These are phyloP conservation scores for Pythium phragmitis DNA, from an alignment of 352 stramenopile genomes.

Conservation along the genomic window DNA sequence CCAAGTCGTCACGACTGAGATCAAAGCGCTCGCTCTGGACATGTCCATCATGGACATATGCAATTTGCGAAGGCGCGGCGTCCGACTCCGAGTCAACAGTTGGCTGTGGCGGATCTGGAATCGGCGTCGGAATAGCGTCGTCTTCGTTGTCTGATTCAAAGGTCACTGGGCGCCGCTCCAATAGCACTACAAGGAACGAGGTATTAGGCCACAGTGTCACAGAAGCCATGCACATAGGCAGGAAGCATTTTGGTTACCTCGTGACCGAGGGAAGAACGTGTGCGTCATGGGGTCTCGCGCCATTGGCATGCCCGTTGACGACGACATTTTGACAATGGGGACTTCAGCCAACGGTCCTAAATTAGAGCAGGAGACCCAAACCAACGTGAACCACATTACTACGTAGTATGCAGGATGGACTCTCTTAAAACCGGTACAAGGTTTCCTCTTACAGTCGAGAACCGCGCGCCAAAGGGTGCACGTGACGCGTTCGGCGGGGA, in stretches of 20 bases:
- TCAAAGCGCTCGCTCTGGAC: constrained; percentile 12
- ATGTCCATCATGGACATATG: not conserved
- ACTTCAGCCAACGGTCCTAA: not conserved
- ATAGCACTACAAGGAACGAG: constrained; percentile 2
- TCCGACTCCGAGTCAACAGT: not conserved
- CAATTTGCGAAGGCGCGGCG: not conserved
- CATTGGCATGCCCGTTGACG: not conserved
- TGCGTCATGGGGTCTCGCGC: not conserved
- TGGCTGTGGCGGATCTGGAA: not conserved
- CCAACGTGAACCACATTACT: not conserved
- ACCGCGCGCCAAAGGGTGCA: no score
- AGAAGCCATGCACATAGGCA: not conserved
- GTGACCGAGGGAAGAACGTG: constrained; percentile 9
- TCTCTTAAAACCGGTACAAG: no score
- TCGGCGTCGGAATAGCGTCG: not conserved
- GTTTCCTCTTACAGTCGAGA: no score
- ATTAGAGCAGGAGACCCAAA: not conserved
- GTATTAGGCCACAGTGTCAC: not conserved
- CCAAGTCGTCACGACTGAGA: not conserved
- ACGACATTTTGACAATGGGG: not conserved
- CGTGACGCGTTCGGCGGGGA: no score
- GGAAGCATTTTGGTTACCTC: not conserved
- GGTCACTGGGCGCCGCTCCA: constrained; percentile 10
- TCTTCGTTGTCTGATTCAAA: constrained; percentile 25
- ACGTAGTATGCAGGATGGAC: no score